Base-by-base conservation (phyloP, 331 rosid genomes). In the Quercus phellos region DNA sequence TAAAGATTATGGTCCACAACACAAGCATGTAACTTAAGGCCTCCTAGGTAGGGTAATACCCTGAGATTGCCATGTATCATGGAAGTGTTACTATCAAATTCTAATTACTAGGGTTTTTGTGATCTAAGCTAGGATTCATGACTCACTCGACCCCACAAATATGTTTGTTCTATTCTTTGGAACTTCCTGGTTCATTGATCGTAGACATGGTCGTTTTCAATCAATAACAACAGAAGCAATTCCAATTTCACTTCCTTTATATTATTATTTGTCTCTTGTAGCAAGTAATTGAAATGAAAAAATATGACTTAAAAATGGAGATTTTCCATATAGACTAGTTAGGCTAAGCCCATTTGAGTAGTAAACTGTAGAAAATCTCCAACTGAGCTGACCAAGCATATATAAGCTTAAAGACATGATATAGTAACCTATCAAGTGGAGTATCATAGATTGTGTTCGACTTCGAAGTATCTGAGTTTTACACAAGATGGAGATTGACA, bases 21-120 rank as follows among this genome's bases (percentile, higher is more conserved):
- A 58, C 79, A 72, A 66, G 73, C 73, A 72, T 78, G 75, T 81
- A 46, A 46, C 53, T 46, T 46, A 46, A 46, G 69, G 22, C 74
- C 50, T 70, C 88, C 87, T 55, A 76, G 55, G 77, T 60, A 69
- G 84, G 83, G 78, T 51, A 83, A 85, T 86, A 88, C 85, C 84
- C 87, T 64, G 77, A 79, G 91, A 88, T 81, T 81, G 88, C 89
- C 86, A 86, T 89, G 89, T 77, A 55, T 83, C 90, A 83, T 83
- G 60, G 90, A 84, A 77, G 74, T 84, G 92, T 89, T 81, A 85
- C 93, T 83, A 79, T 91, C 96, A 86, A 51, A 74, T 85, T 82
- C 88, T 88, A 86, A 72, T 84, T 79, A 77, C 85, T 83, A 85
- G 85, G 84, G 85, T 86, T 91, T 84, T 84, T 80, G 80, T 81